These are phyloP conservation scores for Fusarium nematophilum DNA, from an alignment of 2,329 filamentous ascomycete species.

Conservation along the genomic window DNA sequence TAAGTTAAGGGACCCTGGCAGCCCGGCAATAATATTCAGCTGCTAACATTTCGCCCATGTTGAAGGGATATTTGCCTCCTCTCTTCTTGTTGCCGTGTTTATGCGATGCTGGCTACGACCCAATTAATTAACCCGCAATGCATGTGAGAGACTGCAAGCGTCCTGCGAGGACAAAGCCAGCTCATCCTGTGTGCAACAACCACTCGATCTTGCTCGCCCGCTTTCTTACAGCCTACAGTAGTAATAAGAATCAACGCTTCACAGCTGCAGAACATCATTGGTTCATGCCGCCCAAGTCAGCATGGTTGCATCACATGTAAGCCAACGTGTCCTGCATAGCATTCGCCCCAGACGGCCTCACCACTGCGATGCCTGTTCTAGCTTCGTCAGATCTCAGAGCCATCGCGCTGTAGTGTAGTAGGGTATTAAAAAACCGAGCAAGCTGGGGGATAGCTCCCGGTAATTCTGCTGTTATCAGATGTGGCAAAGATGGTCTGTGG, in stretches of 20 bases:
- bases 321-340: slow-evolving; percentile 48
- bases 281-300: neutral
- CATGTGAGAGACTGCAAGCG: too few relatives aligned
- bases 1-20: neutral
- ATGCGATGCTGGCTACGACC: too few relatives aligned
- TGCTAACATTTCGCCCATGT: neutral
- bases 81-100: too few relatives aligned
- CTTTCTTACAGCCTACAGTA: too few relatives aligned
- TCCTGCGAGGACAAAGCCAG: too few relatives aligned
- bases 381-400: neutral
- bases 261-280: neutral
- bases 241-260: neutral
- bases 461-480: too few relatives aligned
- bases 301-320: slow-evolving; percentile 8
- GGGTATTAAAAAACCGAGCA: neutral
- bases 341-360: slow-evolving; percentile 15
- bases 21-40: neutral
- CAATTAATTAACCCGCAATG: too few relatives aligned
- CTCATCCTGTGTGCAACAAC: too few relatives aligned
- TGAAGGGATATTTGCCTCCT: too few relatives aligned
- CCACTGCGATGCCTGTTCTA: neutral
- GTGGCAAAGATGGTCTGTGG: too few relatives aligned
- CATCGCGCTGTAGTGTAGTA: neutral
- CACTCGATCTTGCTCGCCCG: too few relatives aligned
- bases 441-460: too few relatives aligned